These are phyloP conservation scores for Botryotinia convoluta DNA, from an alignment of 2,329 filamentous ascomycete genomes.

Conservation along the genomic window DNA sequence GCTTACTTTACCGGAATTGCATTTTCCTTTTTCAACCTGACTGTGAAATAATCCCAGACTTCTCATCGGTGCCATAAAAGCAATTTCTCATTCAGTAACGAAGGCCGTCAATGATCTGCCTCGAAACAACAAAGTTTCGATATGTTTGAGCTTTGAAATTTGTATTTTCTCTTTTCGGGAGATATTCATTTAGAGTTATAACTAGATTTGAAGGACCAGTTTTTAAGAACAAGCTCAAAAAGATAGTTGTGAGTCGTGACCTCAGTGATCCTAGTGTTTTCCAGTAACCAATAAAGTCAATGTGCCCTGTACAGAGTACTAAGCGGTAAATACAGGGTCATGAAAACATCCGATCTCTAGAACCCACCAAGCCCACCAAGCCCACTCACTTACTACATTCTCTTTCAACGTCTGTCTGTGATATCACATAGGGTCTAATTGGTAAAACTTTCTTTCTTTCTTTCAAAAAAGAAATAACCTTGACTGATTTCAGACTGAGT, in stretches of 20 bases:
- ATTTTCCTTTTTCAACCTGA: neutral
- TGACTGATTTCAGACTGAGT: neutral
- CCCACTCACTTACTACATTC: neutral
- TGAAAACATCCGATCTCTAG: neutral
- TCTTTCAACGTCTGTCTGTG: slow-evolving; percentile 10
- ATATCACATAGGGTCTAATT: neutral
- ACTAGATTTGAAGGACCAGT: neutral
- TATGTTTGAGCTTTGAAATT: neutral
- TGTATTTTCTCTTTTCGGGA: neutral
- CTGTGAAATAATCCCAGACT: neutral
- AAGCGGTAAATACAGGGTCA: neutral
- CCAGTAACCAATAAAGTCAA: neutral
- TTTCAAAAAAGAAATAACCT: neutral
- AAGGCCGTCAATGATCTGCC: slow-evolving; percentile 17
- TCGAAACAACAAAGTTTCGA: neutral
- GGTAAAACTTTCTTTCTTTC: neutral
- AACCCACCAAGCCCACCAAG: neutral
- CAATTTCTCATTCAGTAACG: neutral
- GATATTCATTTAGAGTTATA: slow-evolving; percentile 13
- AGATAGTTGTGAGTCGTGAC: neutral
- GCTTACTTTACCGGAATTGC: neutral
- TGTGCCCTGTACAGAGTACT: neutral
- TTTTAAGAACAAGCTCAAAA: slow-evolving; percentile 13
- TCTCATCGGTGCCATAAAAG: neutral
- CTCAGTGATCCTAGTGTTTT: neutral